These are phyloP conservation scores for Scytalidium lignicola DNA, from an alignment of 2,329 filamentous ascomycete species.

Conservation along the genomic window DNA sequence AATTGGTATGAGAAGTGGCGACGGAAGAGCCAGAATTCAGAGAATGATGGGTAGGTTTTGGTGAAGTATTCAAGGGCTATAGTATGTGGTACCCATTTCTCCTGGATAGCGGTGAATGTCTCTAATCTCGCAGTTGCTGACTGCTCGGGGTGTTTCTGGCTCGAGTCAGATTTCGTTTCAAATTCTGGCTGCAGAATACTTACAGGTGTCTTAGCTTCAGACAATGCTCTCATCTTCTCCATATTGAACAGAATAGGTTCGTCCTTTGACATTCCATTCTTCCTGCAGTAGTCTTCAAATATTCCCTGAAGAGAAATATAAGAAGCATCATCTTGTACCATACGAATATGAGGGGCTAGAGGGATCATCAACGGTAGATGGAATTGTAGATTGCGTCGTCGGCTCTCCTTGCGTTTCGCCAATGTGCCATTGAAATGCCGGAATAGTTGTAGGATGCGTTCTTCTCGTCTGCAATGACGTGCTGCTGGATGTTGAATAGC, in stretches of 20 bases:
- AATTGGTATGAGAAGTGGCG: slow-evolving; percentile 95
- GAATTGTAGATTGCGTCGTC: slow-evolving; percentile 90
- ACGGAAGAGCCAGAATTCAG: slow-evolving; percentile 98
- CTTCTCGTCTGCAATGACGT: slow-evolving; percentile 86
- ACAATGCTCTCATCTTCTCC: slow-evolving; percentile 79
- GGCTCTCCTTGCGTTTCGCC: slow-evolving; percentile 87
- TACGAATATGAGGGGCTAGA: slow-evolving; percentile 85
- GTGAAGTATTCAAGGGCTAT: slow-evolving; percentile 88
- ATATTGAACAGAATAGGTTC: slow-evolving; percentile 93
- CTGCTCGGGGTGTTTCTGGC: slow-evolving; percentile 64
- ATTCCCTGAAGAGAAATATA: slow-evolving; percentile 93
- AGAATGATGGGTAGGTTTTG: slow-evolving; percentile 77
- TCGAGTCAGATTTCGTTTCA: slow-evolving; percentile 30
- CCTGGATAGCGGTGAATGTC: slow-evolving; percentile 90
- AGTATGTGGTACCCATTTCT: slow-evolving; percentile 82
- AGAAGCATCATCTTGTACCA: slow-evolving; percentile 92
- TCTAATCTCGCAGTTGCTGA: slow-evolving; percentile 72
- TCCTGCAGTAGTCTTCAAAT: slow-evolving; percentile 93
- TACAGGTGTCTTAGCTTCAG: slow-evolving; percentile 45
- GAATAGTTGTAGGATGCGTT: slow-evolving; percentile 93
- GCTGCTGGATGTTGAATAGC: slow-evolving; percentile 94
- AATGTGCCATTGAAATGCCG: slow-evolving; percentile 93
- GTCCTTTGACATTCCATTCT: slow-evolving; percentile 84
- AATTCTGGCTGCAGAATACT: neutral
- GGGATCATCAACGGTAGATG: slow-evolving; percentile 94